Evolutionary conservation across 331 rosid genomes (phyloP).

Genomic region (Ulmus americana): DNA sequence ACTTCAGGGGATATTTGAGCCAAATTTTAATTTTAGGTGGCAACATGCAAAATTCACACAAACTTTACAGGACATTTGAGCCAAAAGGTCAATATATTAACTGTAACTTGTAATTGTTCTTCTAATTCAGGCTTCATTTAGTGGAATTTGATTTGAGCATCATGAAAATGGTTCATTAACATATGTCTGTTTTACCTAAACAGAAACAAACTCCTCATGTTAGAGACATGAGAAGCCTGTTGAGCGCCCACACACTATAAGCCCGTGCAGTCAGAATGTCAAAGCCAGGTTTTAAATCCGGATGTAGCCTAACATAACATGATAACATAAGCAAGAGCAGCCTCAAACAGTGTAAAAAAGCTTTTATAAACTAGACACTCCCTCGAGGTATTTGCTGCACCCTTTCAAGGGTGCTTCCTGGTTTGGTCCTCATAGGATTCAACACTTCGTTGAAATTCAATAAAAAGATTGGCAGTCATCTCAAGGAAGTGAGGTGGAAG

Average conservation of each 20-base stretch:
- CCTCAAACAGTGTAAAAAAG: no score
- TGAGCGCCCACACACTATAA: neutral
- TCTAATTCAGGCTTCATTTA: no score
- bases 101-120: no score
- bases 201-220: neutral
- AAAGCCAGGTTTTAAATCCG: neutral
- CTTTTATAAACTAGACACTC: neutral
- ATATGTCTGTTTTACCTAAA: neutral
- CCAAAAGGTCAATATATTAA: no score
- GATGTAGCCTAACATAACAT: neutral
- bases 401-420: neutral
- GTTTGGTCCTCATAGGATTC: neutral
- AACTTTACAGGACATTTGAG: no score
- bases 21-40: no score
- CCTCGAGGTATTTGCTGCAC: neutral
- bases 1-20: no score
- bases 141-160: no score
- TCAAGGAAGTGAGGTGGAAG: neutral
- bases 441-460: neutral
- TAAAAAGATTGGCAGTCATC: no score
- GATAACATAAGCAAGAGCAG: neutral
- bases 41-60: no score
- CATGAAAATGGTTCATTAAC: no score
- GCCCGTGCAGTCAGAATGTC: neutral
- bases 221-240: neutral